Percentiles rank a stretch among this genome's conserved stretches.
These are phyloP conservation scores for Sphagnum magellanicum DNA, from an alignment of 228 moss, liverwort and hornwort species.

Conservation along the genomic window DNA sequence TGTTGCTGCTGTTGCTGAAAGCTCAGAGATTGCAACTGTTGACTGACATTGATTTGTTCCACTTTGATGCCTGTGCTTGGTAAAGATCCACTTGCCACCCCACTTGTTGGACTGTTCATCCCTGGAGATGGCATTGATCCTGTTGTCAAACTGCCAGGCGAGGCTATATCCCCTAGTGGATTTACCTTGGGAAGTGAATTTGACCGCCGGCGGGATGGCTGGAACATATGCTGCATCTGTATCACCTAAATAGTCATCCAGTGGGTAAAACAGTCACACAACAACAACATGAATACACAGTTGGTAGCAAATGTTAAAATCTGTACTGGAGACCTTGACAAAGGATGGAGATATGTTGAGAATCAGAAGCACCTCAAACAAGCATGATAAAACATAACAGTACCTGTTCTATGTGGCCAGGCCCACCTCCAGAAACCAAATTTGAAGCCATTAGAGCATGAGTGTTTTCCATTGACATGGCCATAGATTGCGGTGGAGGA, in stretches of 20 bases:
- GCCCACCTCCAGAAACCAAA: slow-evolving; percentile 55
- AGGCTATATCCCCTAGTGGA: slow-evolving; percentile 15
- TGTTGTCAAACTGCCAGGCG: slow-evolving; percentile 27
- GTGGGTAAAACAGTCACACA: too few relatives aligned
- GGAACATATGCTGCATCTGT: slow-evolving; percentile 42
- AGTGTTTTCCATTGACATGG: slow-evolving; percentile 55
- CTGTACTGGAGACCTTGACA: too few relatives aligned
- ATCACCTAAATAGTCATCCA: not conserved
- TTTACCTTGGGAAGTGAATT: slow-evolving; percentile 52
- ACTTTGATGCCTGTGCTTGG: slow-evolving; percentile 58
- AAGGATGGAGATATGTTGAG: too few relatives aligned
- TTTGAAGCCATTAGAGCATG: slow-evolving; percentile 64
- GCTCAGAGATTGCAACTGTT: slow-evolving; percentile 16
- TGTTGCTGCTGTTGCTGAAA: slow-evolving; percentile 43
- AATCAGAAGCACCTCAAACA: too few relatives aligned
- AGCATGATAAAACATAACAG: slow-evolving; percentile 1
- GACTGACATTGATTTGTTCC: slow-evolving; percentile 45
- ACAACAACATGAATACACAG: too few relatives aligned
- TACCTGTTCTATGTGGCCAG: slow-evolving; percentile 74
- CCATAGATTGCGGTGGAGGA: slow-evolving; percentile 39
- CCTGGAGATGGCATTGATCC: slow-evolving; percentile 54
- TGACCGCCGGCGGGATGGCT: slow-evolving; percentile 49
- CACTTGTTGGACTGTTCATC: slow-evolving; percentile 51
- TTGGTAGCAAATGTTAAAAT: too few relatives aligned
- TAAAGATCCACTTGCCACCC: slow-evolving; percentile 48